These are phyloP conservation scores for Hydnum rufescens DNA, from an alignment of 768 basidiomycete species.

Conservation along the genomic window DNA sequence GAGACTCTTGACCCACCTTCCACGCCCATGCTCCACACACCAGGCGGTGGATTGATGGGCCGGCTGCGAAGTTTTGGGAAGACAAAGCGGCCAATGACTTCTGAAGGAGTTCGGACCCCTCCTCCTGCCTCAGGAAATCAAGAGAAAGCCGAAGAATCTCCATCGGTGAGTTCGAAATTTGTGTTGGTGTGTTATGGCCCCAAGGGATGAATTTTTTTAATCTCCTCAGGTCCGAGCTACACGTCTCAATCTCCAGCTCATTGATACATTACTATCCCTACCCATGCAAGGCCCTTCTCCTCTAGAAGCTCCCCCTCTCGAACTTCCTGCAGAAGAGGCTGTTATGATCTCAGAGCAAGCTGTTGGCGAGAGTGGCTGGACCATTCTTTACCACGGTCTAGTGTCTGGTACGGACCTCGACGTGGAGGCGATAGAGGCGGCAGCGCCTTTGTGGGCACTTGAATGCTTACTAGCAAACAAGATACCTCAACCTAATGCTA, in stretches of 20 bases:
- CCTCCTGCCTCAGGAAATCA: conserved; percentile 17
- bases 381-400: conserved; percentile 53
- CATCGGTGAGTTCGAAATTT: not conserved
- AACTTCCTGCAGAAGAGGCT: conserved; percentile 36
- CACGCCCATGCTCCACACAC: conserved; percentile 28
- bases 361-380: conserved; percentile 36
- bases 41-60: conserved; percentile 51
- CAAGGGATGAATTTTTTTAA: not conserved
- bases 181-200: no score
- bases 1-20: no score
- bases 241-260: not conserved
- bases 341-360: conserved; percentile 68
- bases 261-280: conserved; percentile 13
- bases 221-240: not conserved
- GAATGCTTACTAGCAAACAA: conserved; percentile 67
- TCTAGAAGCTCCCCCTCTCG: conserved; percentile 48
- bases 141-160: conserved; percentile 7
- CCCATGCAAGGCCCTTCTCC: conserved; percentile 39
- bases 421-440: conserved; percentile 39
- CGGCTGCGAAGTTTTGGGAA: conserved; percentile 59
- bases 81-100: conserved; percentile 23
- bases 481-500: conserved; percentile 34
- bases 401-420: conserved; percentile 39
- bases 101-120: conserved; percentile 15
- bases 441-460: conserved; percentile 72